phyloP scores from a whole-genome alignment of 768 basidiomycete genomes.

The Mycena floridula region DNA sequence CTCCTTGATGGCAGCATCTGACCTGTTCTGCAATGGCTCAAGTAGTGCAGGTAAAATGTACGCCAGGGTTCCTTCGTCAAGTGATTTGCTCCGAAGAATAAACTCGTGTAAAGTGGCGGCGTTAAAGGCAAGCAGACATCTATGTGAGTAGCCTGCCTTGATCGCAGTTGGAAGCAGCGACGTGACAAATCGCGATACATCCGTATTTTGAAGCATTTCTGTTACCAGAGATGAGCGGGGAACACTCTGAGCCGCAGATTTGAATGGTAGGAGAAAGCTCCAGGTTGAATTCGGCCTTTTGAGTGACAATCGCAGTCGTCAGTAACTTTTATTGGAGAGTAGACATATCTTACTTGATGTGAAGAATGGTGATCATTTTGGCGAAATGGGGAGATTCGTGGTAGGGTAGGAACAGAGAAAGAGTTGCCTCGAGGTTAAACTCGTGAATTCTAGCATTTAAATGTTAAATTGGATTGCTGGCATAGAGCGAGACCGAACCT shows the following conservation, averaged over 20 bases:
- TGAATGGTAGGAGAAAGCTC: conserved; percentile 68
- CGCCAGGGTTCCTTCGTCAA: conserved; percentile 65
- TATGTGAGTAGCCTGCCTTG: conserved; percentile 49
- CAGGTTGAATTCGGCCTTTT: conserved; percentile 55
- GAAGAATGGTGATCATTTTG: conserved; percentile 86
- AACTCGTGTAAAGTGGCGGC: conserved; percentile 76
- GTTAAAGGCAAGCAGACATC: conserved; percentile 77
- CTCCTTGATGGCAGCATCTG: conserved; percentile 38
- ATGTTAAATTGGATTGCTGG: neutral
- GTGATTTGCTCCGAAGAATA: conserved; percentile 46
- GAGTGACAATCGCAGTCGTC: conserved; percentile 4
- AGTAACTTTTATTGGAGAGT: neutral
- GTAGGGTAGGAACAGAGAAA: conserved; percentile 87
- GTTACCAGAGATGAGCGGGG: conserved; percentile 67
- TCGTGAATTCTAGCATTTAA: conserved; percentile 68
- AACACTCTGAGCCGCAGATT: conserved; percentile 71
- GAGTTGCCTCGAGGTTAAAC: conserved; percentile 77
- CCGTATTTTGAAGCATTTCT: conserved; percentile 67
- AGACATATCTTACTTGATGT: conserved; percentile 51
- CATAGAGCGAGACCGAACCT: conserved; percentile 50
- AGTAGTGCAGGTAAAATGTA: conserved; percentile 60
- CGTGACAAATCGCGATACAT: conserved; percentile 67
- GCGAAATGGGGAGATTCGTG: conserved; percentile 93
- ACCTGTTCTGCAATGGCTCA: conserved; percentile 43
- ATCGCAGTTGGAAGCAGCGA: conserved; percentile 56